A percentile compares a stretch with the other conserved stretches of the same genome.
These are phyloP conservation scores for Cystobasidium slooffiae DNA, from an alignment of 1,284 basidiomycete species.

Conservation along the genomic window DNA sequence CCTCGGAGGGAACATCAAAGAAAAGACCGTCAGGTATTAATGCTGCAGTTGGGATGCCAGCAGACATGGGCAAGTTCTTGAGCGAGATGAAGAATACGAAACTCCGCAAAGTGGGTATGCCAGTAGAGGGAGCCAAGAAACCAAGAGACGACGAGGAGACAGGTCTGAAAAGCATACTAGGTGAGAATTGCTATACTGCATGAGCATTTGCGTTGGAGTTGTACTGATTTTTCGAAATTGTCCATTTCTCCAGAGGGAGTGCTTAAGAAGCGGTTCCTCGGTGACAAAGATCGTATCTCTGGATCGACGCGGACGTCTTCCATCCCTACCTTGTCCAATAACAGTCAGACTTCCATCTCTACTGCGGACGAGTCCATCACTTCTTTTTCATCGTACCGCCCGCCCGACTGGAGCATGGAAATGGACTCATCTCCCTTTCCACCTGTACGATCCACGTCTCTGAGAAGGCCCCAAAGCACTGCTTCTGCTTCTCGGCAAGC, in stretches of 20 bases:
- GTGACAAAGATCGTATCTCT: slow-evolving; percentile 27
- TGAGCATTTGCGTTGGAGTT: neutral
- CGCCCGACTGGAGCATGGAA: slow-evolving; percentile 40
- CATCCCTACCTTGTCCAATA: slow-evolving; percentile 3
- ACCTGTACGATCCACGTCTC: slow-evolving; percentile 15
- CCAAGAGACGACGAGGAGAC: slow-evolving; percentile 33
- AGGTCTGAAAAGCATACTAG: slow-evolving; percentile 36
- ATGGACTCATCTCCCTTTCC: slow-evolving; percentile 24
- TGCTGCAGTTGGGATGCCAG: slow-evolving; percentile 25
- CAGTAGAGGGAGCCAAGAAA: slow-evolving; percentile 29
- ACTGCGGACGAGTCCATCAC: slow-evolving; percentile 24
- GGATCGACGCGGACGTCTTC: slow-evolving; percentile 12
- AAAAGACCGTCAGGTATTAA: slow-evolving; percentile 6
- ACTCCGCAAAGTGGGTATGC: slow-evolving; percentile 36
- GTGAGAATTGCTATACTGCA: neutral
- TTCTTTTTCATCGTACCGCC: slow-evolving; percentile 41
- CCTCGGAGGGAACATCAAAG: neutral
- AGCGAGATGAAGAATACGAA: slow-evolving; percentile 37
- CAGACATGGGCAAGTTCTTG: slow-evolving; percentile 42
- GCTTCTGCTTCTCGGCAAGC: too few species aligned
- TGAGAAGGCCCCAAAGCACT: neutral
- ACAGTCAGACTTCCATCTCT: slow-evolving; percentile 8
- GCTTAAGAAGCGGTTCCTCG: slow-evolving; percentile 25
- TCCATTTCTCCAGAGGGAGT: slow-evolving; percentile 20
- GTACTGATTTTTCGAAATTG: neutral